Base-by-base conservation (phyloP, 1,284 basidiomycete genomes). In the Cystobasidium pallidum region DNA sequence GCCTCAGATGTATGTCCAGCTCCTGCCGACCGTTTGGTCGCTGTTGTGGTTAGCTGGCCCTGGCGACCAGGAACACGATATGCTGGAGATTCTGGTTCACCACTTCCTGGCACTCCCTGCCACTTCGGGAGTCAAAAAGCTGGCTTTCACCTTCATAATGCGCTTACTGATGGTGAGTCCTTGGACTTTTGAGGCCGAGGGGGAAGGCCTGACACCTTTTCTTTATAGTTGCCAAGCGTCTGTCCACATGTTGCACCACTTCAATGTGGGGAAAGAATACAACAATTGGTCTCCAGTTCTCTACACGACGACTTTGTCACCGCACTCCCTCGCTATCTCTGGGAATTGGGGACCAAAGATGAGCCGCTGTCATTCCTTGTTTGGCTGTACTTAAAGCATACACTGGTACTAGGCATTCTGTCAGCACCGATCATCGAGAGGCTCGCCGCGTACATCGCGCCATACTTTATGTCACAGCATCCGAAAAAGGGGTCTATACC, bases 21-120 rank as follows among this genome's bases (percentile, higher is more conserved):
- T 94, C 34, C 82, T 93, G 24, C 91, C 92, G 1, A 90, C 91
- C 1, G 84, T 95, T 54, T 95, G 92, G 91, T 86, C 88, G 30
- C 82, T 96, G 55, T 79, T 94, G 63, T 30, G 36, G 21, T n/a
- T 17, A 19, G 3, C 28, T 21, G 26, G 11, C 19, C n/a, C 7
- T 36, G 19, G 30, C 1, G 3, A n/a, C 0, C 8, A 28, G 21
- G 36, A 41, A 0, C 34, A 55, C 0, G 26, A 32, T 21, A 34
- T 24, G 4, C 26, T 45, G 19, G 43, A 68, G 28, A 39, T 1
- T 68, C 47, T 75, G 24, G 61, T 49, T 34, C 51, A 61, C 45
- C 72, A 70, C 26, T 61, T 62, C 43, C 26, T 61, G 24, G 30
- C 24, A 8, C 24, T 61, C 8, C 43, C 67, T 7, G 41, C 67